Conservation (phyloP, 305 asterid species). For the Striga hermonthica region DNA sequence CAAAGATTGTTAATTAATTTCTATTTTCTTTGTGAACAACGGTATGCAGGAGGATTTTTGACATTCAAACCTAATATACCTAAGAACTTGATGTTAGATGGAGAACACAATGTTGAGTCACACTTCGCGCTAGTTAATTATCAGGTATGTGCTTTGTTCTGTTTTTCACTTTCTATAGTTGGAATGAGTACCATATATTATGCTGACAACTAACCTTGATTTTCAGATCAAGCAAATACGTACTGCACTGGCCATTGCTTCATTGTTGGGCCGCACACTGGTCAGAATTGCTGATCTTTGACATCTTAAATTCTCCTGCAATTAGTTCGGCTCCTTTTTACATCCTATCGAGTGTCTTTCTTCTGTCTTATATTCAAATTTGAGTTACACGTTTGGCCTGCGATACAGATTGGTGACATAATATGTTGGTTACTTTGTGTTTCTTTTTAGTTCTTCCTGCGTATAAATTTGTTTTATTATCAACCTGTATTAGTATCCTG, state of each 20-base stretch:
- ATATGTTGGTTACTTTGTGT: slow-evolving; percentile 16
- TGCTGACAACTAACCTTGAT: slow-evolving; percentile 33
- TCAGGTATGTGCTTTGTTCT: slow-evolving; percentile 55
- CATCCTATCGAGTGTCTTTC: slow-evolving; percentile 3
- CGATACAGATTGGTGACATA: slow-evolving; percentile 12
- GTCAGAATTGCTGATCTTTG: slow-evolving; percentile 47
- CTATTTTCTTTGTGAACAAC: slow-evolving; percentile 33
- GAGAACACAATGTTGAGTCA: slow-evolving; percentile 74
- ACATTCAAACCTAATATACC: slow-evolving; percentile 85
- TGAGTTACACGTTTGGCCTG: slow-evolving; percentile 9
- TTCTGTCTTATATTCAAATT: slow-evolving; percentile 8
- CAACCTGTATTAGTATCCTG: slow-evolving; percentile 4
- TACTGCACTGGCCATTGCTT: slow-evolving; percentile 91
- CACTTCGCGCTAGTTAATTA: slow-evolving; percentile 89
- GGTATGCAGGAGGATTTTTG: slow-evolving; percentile 79
- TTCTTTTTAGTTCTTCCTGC: slow-evolving; percentile 8
- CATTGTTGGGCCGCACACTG: slow-evolving; percentile 83
- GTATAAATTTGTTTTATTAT: slow-evolving; percentile 7
- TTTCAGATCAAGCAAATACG: slow-evolving; percentile 91
- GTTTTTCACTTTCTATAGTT: slow-evolving; percentile 4
- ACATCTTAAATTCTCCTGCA: slow-evolving; percentile 18
- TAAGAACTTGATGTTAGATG: slow-evolving; percentile 82
- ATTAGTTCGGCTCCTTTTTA: slow-evolving; percentile 16
- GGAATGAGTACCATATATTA: slow-evolving; percentile 23
- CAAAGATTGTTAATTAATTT: slow-evolving; percentile 17